These are phyloP conservation scores for Miamiensis avidus DNA, from an alignment of 169 alveolate species.

Conservation along the genomic window DNA sequence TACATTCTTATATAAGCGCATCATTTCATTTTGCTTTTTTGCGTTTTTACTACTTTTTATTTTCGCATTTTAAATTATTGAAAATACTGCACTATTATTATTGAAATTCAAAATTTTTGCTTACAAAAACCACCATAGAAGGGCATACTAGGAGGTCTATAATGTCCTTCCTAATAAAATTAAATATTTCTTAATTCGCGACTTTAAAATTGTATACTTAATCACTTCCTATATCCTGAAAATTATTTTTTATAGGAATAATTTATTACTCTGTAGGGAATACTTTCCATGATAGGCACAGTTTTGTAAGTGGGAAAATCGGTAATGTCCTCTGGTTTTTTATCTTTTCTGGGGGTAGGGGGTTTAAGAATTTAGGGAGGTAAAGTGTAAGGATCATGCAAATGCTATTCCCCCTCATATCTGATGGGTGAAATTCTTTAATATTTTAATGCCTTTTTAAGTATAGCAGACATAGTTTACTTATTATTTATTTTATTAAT, in stretches of 20 bases:
- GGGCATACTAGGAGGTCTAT: conserved; percentile 65
- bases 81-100: background rate
- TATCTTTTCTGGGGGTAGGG: conserved; percentile 49
- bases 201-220: conserved; percentile 1
- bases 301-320: conserved; percentile 49
- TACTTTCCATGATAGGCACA: conserved; percentile 43
- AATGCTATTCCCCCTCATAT: conserved; percentile 44
- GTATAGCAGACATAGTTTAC: conserved; percentile 47
- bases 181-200: background rate
- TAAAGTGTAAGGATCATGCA: conserved; percentile 39
- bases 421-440: conserved; percentile 34
- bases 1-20: too few species aligned
- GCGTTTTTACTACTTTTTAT: background rate
- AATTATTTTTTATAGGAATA: background rate
- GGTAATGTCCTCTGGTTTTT: conserved; percentile 50
- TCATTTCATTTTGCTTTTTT: background rate
- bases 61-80: conserved; percentile 34
- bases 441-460: conserved; percentile 46
- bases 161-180: conserved; percentile 54
- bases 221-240: conserved; percentile 5
- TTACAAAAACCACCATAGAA: conserved; percentile 28
- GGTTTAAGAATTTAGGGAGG: conserved; percentile 44
- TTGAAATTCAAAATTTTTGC: background rate
- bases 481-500: too few species aligned
- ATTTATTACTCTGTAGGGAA: conserved; percentile 47